A percentile compares a stretch with the other conserved stretches of the same genome.
These are phyloP conservation scores for Hymenoscyphus fraxineus DNA, from an alignment of 2,329 filamentous ascomycete species.

Conservation along the genomic window DNA sequence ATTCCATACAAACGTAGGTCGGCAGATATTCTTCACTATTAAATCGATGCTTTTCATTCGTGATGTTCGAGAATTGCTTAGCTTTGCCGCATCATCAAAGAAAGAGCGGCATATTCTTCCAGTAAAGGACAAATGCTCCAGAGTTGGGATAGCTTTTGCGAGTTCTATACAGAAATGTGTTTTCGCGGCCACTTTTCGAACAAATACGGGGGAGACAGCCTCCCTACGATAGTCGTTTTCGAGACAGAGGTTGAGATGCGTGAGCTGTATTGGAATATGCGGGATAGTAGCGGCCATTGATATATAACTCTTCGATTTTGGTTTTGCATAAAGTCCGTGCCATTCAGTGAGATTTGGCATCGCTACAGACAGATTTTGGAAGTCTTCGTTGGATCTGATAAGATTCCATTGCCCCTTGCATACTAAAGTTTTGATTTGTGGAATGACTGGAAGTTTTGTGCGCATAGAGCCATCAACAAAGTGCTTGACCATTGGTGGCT, in stretches of 20 bases:
- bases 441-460: constrained; percentile 29
- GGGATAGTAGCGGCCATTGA: constrained; percentile 63
- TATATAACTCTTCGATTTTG: constrained; percentile 69
- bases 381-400: constrained; percentile 61
- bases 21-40: constrained; percentile 72
- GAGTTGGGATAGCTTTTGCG: constrained; percentile 54
- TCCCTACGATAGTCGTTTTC: constrained; percentile 70
- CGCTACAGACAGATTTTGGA: constrained; percentile 56
- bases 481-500: constrained; percentile 63
- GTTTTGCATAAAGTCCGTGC: constrained; percentile 58
- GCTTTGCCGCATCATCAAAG: constrained; percentile 55
- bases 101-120: constrained; percentile 68
- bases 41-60: constrained; percentile 63
- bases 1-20: constrained; percentile 47
- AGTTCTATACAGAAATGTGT: constrained; percentile 64
- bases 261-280: constrained; percentile 53
- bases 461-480: constrained; percentile 36
- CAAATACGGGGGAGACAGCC: constrained; percentile 55
- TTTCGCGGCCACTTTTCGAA: constrained; percentile 52
- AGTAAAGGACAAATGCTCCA: constrained; percentile 69
- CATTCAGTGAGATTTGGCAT: constrained; percentile 60
- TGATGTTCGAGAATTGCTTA: constrained; percentile 45
- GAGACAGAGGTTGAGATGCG: constrained; percentile 62
- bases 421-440: constrained; percentile 61
- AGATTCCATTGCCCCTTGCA: constrained; percentile 77